Base-by-base conservation (phyloP, 108 stramenopile species). In the Nitzschia sp. region DNA sequence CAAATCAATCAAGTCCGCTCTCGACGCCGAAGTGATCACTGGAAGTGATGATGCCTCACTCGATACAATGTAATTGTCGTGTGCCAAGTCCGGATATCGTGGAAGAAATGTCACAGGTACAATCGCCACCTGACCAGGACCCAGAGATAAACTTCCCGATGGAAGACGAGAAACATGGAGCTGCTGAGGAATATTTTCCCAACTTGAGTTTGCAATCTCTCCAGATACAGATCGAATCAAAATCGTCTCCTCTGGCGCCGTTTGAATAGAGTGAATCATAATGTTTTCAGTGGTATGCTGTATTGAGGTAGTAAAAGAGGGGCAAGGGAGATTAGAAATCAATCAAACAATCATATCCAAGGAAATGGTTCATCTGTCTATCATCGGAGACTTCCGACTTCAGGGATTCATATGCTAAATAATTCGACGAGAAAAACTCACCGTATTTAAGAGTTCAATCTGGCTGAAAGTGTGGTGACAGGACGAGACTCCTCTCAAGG, bases 71-170 rank as follows among this genome's bases (percentile, higher is more conserved):
- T 29, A 6, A 34, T 58, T 58, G 56, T 58, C 19, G 30, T 27
- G 54, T 53, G n/a, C 73, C 33, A 31, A 1, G 41, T 46, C 32
- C 41, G 83, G 83, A 62, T 67, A 84, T 15, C 75, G 55, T 2
- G 83, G 83, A 31, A 84, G 68, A 44, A 79, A 79, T 8, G 78
- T 79, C 8, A 84, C 36, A 19, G 83, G 78, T 2, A 84, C 71
- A 57, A 79, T 73, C 19, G 78, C 83, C 36, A 69, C 63, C 53
- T 78, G 77, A 21, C 78, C 83, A 5, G 78, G 78, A 16, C 63
- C 78, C 56, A 83, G 54, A 31, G 61, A 76, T 15, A 72, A 26
- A 57, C 44, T 82, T 48, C 55, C 64, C 19, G 73, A 66, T 35
- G 73, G 72, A 29, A 75, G 47, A 19, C 53, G 50, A 35, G 76